Evolutionary conservation across 192 early-diverging fungal genomes (phyloP).

Genomic region (Backusella luteola): DNA sequence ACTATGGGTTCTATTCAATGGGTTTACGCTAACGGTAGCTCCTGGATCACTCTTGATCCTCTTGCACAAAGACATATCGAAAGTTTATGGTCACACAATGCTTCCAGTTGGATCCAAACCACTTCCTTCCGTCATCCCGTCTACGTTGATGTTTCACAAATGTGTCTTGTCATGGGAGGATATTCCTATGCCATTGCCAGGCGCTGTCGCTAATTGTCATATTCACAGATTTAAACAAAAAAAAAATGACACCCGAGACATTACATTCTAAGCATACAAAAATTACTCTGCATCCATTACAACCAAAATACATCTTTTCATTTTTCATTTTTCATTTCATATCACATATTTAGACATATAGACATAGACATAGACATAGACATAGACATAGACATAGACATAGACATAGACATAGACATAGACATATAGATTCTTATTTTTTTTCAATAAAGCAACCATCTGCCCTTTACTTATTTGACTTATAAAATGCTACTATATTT

Average conservation of each 20-base stretch:
- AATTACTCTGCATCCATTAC: not conserved
- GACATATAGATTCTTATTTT: not conserved
- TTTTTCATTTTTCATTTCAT: not conserved
- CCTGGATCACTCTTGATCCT: not conserved
- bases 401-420: not conserved
- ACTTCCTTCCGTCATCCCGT: not conserved
- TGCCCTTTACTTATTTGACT: not conserved
- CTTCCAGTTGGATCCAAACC: not conserved
- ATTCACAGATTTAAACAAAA: not conserved
- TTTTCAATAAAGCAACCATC: not conserved
- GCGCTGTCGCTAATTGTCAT: not conserved
- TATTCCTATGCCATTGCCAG: not conserved
- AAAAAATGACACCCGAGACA: not conserved
- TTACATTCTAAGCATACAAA: not conserved
- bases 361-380: not conserved
- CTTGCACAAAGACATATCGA: conserved; percentile 4
- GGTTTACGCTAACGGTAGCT: conserved; percentile 8
- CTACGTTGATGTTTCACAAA: not conserved
- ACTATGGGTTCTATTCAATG: not conserved
- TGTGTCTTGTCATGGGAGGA: not conserved
- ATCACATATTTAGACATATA: not conserved
- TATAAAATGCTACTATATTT: not conserved
- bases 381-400: not conserved
- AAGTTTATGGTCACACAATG: not conserved
- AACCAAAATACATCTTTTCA: not conserved